Evolutionary conservation across 768 basidiomycete species (phyloP), one percentile per base, ranked within the genome.

Genomic region (Omphalotus guepiniiformis): DNA sequence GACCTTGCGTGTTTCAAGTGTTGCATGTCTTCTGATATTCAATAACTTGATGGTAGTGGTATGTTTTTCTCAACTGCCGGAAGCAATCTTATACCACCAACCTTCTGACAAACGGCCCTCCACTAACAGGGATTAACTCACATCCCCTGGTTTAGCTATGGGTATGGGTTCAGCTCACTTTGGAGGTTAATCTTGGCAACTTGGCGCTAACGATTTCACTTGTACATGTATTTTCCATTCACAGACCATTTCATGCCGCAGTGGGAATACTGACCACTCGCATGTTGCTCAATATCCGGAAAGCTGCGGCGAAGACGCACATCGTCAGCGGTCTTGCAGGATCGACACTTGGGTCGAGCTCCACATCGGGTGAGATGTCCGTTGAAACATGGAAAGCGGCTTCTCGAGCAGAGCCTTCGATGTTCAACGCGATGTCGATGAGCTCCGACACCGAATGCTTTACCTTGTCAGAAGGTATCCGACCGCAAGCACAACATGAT

Each of bases 81-180:
- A n/a, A n/a, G n/a, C n/a, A n/a, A n/a, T n/a, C n/a, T n/a, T n/a
- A n/a, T n/a, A n/a, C n/a, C n/a, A n/a, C n/a, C n/a, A n/a, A n/a
- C n/a, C n/a, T n/a, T n/a, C n/a, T n/a, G n/a, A n/a, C n/a, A n/a
- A n/a, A n/a, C n/a, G n/a, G n/a, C n/a, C 19, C 12, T 15, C 32
- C 22, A 37, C 21, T 21, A 12, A 13, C 28, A 75, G 72, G 70
- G 66, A 13, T 53, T 67, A 3, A 74, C 72, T 0, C 61, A 62
- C 30, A 74, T 76, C 32, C 75, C 73, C 1, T 77, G 75, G 75
- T 75, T 77, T 48, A 71, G 75, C 47, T 74, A 72, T 53, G 68
- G 61, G 69, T 68, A 51, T 23, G 63, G 54, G n/a, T n/a, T n/a
- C n/a, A n/a, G n/a, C n/a, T n/a, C n/a, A n/a, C n/a, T n/a, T 15